Conservation (phyloP, 129 eudicot genomes). For the Artemisia tridentata region DNA sequence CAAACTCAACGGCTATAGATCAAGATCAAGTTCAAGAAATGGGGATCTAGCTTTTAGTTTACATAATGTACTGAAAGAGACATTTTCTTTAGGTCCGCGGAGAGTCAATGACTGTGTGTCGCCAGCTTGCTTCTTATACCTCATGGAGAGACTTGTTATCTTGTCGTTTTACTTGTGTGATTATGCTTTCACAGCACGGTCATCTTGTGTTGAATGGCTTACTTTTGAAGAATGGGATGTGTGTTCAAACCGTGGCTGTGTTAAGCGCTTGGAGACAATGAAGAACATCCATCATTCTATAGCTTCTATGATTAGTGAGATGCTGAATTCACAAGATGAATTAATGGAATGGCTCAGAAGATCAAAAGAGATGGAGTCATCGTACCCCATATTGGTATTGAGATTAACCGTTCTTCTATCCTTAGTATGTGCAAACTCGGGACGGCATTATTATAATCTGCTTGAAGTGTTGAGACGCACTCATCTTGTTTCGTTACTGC, state of each 20-base stretch:
- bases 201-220: constrained; percentile 61
- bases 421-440: constrained; percentile 41
- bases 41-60: no score
- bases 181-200: constrained; percentile 39
- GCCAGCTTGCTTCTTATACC: constrained; percentile 56
- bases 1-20: constrained; percentile 1
- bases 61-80: constrained; percentile 25
- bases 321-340: constrained; percentile 26
- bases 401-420: constrained; percentile 50
- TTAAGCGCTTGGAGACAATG: constrained; percentile 11
- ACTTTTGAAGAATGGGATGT: constrained; percentile 22
- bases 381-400: constrained; percentile 31
- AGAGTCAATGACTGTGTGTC: constrained; percentile 35
- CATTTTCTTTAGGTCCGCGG: constrained; percentile 33
- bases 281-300: constrained; percentile 28
- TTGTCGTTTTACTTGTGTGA: constrained; percentile 33
- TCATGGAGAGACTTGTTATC: constrained; percentile 54
- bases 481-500: constrained; percentile 31
- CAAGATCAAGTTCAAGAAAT: constrained; percentile 1
- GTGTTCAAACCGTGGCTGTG: neutral
- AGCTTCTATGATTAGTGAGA: constrained; percentile 16
- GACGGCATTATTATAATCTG: constrained; percentile 19
- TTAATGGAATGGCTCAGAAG: constrained; percentile 43
- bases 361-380: constrained; percentile 22
- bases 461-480: constrained; percentile 19